phyloP scores from a whole-genome alignment of 768 basidiomycete species.

The Daedalea quercina region DNA sequence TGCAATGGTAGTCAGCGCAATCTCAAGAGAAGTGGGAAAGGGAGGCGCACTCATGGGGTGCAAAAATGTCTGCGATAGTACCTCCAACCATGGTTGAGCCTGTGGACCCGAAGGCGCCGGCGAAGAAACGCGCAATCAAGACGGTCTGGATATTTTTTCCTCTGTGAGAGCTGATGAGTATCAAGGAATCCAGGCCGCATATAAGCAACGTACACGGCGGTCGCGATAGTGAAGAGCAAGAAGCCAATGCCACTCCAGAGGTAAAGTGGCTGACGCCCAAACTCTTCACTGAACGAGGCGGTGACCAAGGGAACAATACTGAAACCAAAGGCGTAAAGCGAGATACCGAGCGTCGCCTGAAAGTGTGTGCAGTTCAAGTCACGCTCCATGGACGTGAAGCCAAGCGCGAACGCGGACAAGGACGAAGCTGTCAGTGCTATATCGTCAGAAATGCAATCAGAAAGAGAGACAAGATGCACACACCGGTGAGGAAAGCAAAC shows the following conservation, averaged over 20 bases:
- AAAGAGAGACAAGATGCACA: slow-evolving; percentile 13
- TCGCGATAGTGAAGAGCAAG: slow-evolving; percentile 40
- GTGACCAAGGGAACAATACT: slow-evolving; percentile 57
- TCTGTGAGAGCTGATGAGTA: slow-evolving; percentile 16
- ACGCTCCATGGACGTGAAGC: slow-evolving; percentile 47
- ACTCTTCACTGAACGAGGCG: slow-evolving; percentile 68
- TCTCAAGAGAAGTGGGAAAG: neutral
- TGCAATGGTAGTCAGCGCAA: neutral
- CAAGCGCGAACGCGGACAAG: slow-evolving; percentile 47
- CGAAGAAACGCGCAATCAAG: slow-evolving; percentile 57
- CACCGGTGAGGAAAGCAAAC: slow-evolving; percentile 43
- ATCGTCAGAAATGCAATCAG: no score
- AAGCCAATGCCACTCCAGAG: slow-evolving; percentile 44
- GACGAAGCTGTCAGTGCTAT: slow-evolving; percentile 41
- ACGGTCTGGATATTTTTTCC: slow-evolving; percentile 50
- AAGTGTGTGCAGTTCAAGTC: slow-evolving; percentile 29
- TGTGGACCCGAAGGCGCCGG: slow-evolving; percentile 63
- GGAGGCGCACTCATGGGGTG: slow-evolving; percentile 43
- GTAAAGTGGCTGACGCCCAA: slow-evolving; percentile 59
- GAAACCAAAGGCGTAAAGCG: slow-evolving; percentile 54
- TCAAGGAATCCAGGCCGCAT: neutral
- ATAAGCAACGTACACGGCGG: slow-evolving; percentile 31
- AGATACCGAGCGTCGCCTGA: slow-evolving; percentile 28
- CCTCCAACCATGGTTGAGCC: slow-evolving; percentile 71
- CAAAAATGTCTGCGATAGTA: slow-evolving; percentile 66